Percentiles rank a stretch among this genome's conserved stretches.
phyloP scores from a whole-genome alignment of 805 yeast genomes.

The Kodamaea hsintzibuensis region DNA sequence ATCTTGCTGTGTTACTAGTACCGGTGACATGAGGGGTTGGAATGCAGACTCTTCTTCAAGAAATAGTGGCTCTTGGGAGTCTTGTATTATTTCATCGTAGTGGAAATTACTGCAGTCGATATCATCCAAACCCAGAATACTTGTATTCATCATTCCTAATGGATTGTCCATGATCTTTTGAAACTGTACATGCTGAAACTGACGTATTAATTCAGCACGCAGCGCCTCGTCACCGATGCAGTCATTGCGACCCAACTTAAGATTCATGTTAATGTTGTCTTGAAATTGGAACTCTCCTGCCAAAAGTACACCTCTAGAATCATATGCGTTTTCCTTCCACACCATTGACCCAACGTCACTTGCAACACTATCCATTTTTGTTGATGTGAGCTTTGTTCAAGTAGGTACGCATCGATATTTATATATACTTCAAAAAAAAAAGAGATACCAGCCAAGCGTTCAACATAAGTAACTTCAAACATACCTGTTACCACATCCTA shows the following conservation, averaged over 20 bases:
- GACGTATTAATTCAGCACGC: not conserved
- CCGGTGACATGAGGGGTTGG: not conserved
- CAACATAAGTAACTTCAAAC: not conserved
- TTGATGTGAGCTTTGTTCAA: too few species aligned
- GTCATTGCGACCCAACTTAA: not conserved
- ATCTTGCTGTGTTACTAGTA: not conserved
- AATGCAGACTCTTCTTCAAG: not conserved
- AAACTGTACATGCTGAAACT: not conserved
- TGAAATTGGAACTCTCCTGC: not conserved
- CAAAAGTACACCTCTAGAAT: not conserved
- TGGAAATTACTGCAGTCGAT: not conserved
- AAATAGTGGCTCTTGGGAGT: too few species aligned
- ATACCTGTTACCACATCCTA: not conserved
- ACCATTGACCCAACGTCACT: too few species aligned
- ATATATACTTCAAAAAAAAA: not conserved
- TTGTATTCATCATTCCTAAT: not conserved
- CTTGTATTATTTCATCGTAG: not conserved
- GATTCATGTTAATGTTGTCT: not conserved
- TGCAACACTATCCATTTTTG: not conserved
- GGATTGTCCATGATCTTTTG: not conserved
- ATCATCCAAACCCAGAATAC: not conserved
- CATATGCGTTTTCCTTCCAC: not conserved
- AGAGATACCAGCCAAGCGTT: not conserved
- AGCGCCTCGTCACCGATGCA: not conserved
- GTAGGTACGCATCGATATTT: not conserved